phyloP scores from a whole-genome alignment of 129 eudicot genomes.

The Calendula officinalis region DNA sequence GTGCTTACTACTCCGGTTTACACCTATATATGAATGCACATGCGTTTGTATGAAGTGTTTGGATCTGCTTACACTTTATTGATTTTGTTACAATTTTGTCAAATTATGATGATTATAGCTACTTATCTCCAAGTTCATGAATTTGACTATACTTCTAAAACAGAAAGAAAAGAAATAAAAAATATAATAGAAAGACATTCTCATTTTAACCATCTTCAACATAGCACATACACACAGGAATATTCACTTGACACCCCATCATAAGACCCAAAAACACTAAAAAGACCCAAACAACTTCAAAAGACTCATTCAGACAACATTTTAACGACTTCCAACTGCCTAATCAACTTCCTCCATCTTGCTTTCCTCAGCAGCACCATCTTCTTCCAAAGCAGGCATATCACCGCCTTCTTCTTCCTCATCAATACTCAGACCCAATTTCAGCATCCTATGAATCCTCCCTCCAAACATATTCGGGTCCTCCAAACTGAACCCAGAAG shows the following conservation, averaged over 20 bases:
- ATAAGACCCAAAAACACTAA: background rate
- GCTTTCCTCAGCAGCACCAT: slow-evolving; percentile 65
- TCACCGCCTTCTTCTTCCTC: slow-evolving; percentile 76
- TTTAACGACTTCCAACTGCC: background rate
- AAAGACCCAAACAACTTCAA: background rate
- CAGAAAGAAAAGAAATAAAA: too few species aligned
- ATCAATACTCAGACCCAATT: slow-evolving; percentile 76
- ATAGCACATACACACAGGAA: background rate
- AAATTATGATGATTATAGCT: too few species aligned
- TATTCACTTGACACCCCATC: too few species aligned
- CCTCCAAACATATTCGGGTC: slow-evolving; percentile 77
- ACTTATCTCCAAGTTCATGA: too few species aligned
- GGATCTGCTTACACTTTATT: too few species aligned
- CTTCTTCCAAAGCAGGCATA: slow-evolving; percentile 82
- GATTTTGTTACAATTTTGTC: too few species aligned
- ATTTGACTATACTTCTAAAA: too few species aligned
- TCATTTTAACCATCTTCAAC: background rate
- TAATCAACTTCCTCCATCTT: slow-evolving; percentile 95
- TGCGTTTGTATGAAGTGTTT: too few species aligned
- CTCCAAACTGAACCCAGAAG: slow-evolving; percentile 87
- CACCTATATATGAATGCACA: too few species aligned
- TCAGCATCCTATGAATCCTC: slow-evolving; percentile 87
- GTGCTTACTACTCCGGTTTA: too few species aligned
- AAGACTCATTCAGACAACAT: background rate
- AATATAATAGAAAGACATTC: too few species aligned